phyloP scores from a whole-genome alignment of 495 filamentous ascomycete genomes.

The Hypoxylon perforatum region DNA sequence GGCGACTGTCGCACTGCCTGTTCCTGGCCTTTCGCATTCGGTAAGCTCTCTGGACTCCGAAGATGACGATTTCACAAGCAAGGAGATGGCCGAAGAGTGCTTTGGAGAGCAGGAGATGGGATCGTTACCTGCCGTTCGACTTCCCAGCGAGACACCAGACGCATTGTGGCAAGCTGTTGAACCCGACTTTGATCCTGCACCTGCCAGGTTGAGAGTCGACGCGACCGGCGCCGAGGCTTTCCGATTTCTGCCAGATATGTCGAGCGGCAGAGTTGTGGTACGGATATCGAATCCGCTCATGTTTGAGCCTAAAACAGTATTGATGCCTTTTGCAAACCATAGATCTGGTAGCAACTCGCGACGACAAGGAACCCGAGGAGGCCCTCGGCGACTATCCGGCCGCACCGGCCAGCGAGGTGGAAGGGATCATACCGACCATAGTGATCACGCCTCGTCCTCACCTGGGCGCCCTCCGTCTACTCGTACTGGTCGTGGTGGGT shows the following conservation, averaged over 20 bases:
- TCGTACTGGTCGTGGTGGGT: constrained; percentile 36
- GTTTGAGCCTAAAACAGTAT: constrained; percentile 51
- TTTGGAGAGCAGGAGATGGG: constrained; percentile 87
- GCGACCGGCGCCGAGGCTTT: constrained; percentile 54
- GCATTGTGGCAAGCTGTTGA: constrained; percentile 56
- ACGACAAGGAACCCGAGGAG: constrained; percentile 48
- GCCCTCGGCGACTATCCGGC: constrained; percentile 39
- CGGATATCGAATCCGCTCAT: constrained; percentile 58
- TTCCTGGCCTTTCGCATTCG: constrained; percentile 55
- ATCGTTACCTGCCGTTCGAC: constrained; percentile 74
- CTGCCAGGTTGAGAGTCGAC: constrained; percentile 51
- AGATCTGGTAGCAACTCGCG: constrained; percentile 60
- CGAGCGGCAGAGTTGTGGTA: constrained; percentile 54
- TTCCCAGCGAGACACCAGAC: constrained; percentile 70
- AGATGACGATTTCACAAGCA: constrained; percentile 56
- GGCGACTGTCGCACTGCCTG: constrained; percentile 70
- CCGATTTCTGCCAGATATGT: constrained; percentile 50
- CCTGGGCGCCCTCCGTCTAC: constrained; percentile 36
- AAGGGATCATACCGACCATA: constrained; percentile 38
- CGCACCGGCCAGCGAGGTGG: constrained; percentile 44
- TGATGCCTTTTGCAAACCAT: constrained; percentile 49
- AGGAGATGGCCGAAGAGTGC: constrained; percentile 78
- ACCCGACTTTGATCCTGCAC: constrained; percentile 45
- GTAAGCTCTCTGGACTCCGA: constrained; percentile 36
- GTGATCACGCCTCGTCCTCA: constrained; percentile 36